Base-by-base conservation (phyloP, 371 early-diverging fungal genomes). In the Batkoa obscura region DNA sequence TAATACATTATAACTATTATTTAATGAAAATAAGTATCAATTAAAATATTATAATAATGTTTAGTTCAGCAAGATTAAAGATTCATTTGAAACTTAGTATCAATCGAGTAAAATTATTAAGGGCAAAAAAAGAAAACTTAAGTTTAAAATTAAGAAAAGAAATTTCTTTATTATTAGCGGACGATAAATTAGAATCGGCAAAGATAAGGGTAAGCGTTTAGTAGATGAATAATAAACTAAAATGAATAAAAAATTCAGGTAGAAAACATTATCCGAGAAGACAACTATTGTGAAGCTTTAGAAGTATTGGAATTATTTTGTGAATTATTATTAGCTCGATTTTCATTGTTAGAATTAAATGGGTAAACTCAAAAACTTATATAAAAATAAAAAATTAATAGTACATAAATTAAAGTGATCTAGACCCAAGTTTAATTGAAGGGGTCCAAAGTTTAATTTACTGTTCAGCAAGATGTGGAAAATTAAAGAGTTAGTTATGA, bases 241-340 rank as follows among this genome's bases (percentile, higher is more conserved):
- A 35, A 1, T 36, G n/a, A 17, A 23, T 36, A 43, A 35, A 23
- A 23, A 23, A 23, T 42, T 23, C 57, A 77, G 77, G 81, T 81
- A 1, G 92, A 93, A 56, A 79, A 83, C 64, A 83, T 95, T 50
- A 93, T 95, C 56, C 81, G 90, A 4, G 92, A 95, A 63, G 96
- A 95, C 68, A 77, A 83, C 51, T 69, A 75, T 56, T 72, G 82
- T 37, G 96, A 95, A 64, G 93, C 88, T 3, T 62, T 93, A 72
- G 96, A 95, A 67, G 83, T 88, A 36, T 64, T 94, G 43, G 89
- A 91, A 62, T 75, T 92, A 15, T 88, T 85, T 58, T 87, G 89
- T 61, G 94, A 95, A 62, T 66, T 88, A 34, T 66, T 95, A 33
- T 65, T 84, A 37, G 88, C 93, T 4, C 81, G 94, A 1, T 87